A percentile compares a stretch with the other conserved stretches of the same genome.
Conservation (phyloP, 2,329 filamentous ascomycete species). For the Sphaerostilbella broomeana region DNA sequence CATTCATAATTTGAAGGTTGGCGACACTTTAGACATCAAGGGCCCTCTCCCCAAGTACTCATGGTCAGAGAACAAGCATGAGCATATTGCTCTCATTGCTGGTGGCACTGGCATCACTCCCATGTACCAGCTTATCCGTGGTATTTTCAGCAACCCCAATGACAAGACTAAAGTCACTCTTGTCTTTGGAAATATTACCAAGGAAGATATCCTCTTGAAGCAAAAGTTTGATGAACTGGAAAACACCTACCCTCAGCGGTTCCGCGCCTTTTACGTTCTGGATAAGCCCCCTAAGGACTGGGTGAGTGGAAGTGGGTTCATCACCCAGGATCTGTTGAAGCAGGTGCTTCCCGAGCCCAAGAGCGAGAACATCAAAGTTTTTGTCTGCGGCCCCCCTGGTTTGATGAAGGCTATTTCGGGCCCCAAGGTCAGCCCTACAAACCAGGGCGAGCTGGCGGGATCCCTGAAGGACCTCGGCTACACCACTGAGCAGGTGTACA, state of each 20-base stretch:
- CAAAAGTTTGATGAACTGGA: constrained; percentile 78
- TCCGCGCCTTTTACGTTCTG: constrained; percentile 90
- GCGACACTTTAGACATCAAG: constrained; percentile 84
- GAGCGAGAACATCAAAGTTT: constrained; percentile 87
- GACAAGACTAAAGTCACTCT: constrained; percentile 98
- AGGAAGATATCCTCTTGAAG: constrained; percentile 89
- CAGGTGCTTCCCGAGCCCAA: constrained; percentile 90
- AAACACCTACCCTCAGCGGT: constrained; percentile 91
- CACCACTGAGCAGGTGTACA: constrained; percentile 75
- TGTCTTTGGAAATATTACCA: constrained; percentile 81
- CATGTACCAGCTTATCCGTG: constrained; percentile 89
- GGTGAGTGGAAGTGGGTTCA: constrained; percentile 69
- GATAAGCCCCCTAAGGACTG: constrained; percentile 78
- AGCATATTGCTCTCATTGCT: constrained; percentile 80
- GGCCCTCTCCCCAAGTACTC: constrained; percentile 91
- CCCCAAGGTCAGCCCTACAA: constrained; percentile 79
- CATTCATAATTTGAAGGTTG: constrained; percentile 73
- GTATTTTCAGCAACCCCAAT: constrained; percentile 91
- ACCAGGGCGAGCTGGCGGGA: constrained; percentile 86
- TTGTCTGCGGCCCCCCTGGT: constrained; percentile 88
- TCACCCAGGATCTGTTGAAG: constrained; percentile 90
- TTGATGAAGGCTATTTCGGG: constrained; percentile 93
- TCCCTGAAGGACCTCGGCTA: constrained; percentile 75
- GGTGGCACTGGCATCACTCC: constrained; percentile 95
- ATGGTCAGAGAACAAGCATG: constrained; percentile 87